phyloP scores from a whole-genome alignment of 495 filamentous ascomycete genomes.

The Aspergillus bertholletiae region DNA sequence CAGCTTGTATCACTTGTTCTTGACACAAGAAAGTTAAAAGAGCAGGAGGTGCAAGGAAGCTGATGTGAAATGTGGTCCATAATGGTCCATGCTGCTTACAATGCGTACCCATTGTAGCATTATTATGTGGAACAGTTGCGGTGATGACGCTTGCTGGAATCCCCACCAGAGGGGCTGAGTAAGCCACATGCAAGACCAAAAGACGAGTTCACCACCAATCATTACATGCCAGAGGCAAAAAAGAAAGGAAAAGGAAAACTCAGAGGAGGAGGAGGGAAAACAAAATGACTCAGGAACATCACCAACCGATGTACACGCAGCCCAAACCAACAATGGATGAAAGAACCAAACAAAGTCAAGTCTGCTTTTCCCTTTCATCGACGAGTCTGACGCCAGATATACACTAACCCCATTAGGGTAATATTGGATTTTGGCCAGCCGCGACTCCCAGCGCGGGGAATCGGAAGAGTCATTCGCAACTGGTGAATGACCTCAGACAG shows the following conservation, averaged over 20 bases:
- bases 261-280: neutral
- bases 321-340: neutral
- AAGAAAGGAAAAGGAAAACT: neutral
- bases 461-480: neutral
- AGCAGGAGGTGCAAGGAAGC: neutral
- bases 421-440: slow-evolving; percentile 1
- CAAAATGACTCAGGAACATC: neutral
- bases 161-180: neutral
- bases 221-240: neutral
- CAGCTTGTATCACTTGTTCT: neutral
- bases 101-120: neutral
- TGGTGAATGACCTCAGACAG: neutral
- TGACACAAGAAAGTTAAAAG: neutral
- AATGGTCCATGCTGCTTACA: neutral
- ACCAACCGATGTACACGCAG: neutral
- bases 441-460: slow-evolving; percentile 1
- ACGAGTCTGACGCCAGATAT: neutral
- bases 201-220: neutral
- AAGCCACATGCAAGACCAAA: neutral
- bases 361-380: neutral
- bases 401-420: neutral
- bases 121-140: neutral
- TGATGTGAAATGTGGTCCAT: neutral
- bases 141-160: neutral
- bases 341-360: neutral